Conservation (phyloP, 2,329 filamentous ascomycete genomes). For the Ambrosiella xylebori region DNA sequence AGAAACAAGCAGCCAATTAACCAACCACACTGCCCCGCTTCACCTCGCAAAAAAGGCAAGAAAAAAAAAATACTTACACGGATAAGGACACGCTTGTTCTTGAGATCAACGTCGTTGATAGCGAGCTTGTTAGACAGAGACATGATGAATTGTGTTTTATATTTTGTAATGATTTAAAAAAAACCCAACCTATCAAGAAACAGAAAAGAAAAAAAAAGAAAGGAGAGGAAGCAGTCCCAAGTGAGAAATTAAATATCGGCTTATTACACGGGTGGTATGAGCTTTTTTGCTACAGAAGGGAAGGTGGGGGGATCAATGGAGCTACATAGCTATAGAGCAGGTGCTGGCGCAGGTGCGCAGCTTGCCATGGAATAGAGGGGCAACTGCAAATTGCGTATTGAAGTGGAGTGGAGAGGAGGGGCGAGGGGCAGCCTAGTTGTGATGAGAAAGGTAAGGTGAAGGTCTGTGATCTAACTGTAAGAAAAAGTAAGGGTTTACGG, state of each 20-base stretch:
- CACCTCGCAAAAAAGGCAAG: not conserved
- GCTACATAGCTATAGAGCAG: not conserved
- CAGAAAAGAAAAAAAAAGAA: not conserved
- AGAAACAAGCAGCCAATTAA: not conserved
- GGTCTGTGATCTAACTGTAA: too few relatives aligned
- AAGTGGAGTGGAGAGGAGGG: too few relatives aligned
- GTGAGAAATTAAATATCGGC: not conserved
- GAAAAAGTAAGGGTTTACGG: too few relatives aligned
- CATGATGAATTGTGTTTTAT: constrained; percentile 40
- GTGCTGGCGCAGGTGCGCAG: too few relatives aligned
- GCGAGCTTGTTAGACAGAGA: constrained; percentile 97
- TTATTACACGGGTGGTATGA: not conserved
- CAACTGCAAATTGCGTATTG: too few relatives aligned
- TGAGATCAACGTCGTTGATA: constrained; percentile 90
- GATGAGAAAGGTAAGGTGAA: too few relatives aligned
- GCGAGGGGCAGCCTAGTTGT: too few relatives aligned
- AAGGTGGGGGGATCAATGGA: not conserved
- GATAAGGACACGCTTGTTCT: constrained; percentile 96
- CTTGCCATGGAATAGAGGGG: too few relatives aligned
- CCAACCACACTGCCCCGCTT: not conserved
- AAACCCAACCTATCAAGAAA: not conserved
- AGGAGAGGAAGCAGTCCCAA: not conserved
- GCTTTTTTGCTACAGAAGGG: not conserved
- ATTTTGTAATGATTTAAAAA: constrained; percentile 13
- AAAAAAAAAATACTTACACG: constrained; percentile 47